Evolutionary conservation across 2,329 filamentous ascomycete species (phyloP).

Genomic region (Trichoderma cornu-damae): DNA sequence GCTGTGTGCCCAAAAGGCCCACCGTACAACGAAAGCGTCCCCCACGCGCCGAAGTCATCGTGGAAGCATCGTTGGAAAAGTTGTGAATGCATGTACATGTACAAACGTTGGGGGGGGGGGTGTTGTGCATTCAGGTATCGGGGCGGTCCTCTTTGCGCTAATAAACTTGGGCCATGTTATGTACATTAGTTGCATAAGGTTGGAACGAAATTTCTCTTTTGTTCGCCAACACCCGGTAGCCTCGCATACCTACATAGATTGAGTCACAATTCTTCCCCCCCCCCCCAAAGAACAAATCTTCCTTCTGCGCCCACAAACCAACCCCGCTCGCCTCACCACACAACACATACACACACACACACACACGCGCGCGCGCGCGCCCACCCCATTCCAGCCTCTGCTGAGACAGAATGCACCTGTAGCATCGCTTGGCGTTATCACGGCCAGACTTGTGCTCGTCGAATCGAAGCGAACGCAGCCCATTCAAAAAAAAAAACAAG

Average conservation of each 20-base stretch:
- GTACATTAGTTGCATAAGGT: constrained; percentile 15
- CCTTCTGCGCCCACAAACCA: constrained; percentile 15
- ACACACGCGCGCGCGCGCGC: too few relatives aligned
- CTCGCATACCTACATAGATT: constrained; percentile 18
- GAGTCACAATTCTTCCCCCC: constrained; percentile 20
- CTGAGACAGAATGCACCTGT: not conserved
- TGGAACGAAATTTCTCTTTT: constrained; percentile 13
- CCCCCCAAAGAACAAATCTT: constrained; percentile 10
- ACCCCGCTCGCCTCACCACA: constrained; percentile 17
- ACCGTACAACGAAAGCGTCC: not conserved
- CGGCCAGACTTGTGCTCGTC: not conserved
- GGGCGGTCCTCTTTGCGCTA: constrained; percentile 8
- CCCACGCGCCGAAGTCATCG: not conserved
- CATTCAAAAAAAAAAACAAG: constrained; percentile 1
- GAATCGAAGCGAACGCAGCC: not conserved
- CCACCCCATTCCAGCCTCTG: constrained; percentile 12
- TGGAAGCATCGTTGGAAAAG: too few relatives aligned
- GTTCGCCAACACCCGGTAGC: constrained; percentile 14
- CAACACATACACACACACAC: too few relatives aligned
- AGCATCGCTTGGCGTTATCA: not conserved
- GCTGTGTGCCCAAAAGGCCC: not conserved
- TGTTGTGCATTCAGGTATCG: constrained; percentile 12
- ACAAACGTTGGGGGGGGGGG: not conserved
- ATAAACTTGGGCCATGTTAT: constrained; percentile 6
- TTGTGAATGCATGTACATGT: not conserved